Evolutionary conservation across 495 filamentous ascomycete species (phyloP).

Genomic region (Antarctomyces pellizariae): DNA sequence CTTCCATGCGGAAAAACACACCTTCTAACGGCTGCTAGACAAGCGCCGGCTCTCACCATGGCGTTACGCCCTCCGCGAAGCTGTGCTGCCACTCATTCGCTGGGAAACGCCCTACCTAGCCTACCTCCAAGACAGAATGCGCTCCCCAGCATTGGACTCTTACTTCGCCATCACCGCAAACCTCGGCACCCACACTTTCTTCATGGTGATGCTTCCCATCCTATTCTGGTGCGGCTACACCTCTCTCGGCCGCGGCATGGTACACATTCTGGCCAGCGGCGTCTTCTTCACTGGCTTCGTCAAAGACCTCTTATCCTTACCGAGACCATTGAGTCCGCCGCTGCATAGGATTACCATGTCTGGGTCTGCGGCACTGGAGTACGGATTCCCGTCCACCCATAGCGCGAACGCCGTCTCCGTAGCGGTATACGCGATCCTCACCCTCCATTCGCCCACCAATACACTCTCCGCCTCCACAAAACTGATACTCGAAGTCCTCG

Average conservation of each 20-base stretch:
- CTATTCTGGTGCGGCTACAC: slow-evolving; percentile 88
- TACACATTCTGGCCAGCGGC: slow-evolving; percentile 67
- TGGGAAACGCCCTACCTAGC: slow-evolving; percentile 94
- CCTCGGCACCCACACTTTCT: slow-evolving; percentile 94
- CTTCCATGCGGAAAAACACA: neutral
- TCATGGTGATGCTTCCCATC: slow-evolving; percentile 82
- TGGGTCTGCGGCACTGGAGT: slow-evolving; percentile 79
- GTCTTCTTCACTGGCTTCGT: slow-evolving; percentile 87
- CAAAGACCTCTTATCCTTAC: slow-evolving; percentile 89
- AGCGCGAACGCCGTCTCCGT: slow-evolving; percentile 94
- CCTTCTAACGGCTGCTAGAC: slow-evolving; percentile 26
- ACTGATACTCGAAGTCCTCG: slow-evolving; percentile 34
- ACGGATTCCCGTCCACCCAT: slow-evolving; percentile 92
- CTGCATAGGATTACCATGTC: slow-evolving; percentile 93
- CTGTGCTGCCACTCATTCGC: slow-evolving; percentile 63
- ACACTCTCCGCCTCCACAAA: slow-evolving; percentile 25
- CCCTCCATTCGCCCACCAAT: slow-evolving; percentile 32
- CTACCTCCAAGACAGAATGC: slow-evolving; percentile 49
- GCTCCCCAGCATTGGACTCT: slow-evolving; percentile 64
- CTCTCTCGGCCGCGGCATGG: slow-evolving; percentile 57
- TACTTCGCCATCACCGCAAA: slow-evolving; percentile 96
- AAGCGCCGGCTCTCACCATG: slow-evolving; percentile 63
- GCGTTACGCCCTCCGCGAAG: slow-evolving; percentile 67
- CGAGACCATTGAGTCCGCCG: slow-evolving; percentile 78
- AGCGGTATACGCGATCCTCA: slow-evolving; percentile 54